Base-by-base conservation (phyloP, 495 filamentous ascomycete species). In the Entonaema liquescens region DNA sequence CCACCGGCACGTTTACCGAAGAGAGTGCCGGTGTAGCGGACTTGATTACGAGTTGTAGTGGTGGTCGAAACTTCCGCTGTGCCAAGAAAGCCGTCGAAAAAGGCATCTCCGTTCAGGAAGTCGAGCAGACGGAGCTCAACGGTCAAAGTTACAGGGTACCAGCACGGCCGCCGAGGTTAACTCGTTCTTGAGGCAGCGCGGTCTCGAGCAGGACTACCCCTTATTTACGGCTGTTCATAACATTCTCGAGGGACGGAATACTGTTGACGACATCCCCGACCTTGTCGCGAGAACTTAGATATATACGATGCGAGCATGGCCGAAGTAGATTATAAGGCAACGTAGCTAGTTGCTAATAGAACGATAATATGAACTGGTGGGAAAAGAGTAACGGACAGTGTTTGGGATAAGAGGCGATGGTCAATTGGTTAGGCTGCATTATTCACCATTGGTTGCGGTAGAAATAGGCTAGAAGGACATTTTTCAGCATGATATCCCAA, bases 61-160 rank as follows among this genome's bases (percentile, higher is more conserved):
- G 93, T 40, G 96, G 96, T 26, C 87, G 96, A 26, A 99, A 99
- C 79, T 95, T 93, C 85, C 89, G 92, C 55, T 98, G 94, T 77
- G 95, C 96, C 35, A 96, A 91, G 87, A 88, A 94, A 82, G 90
- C 90, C 13, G 87, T 97, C 29, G 87, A 95, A 86, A 86, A 90
- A 71, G 89, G 90, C 38, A 85, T 92, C 62, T 85, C 87, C 40
- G 91, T 99, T 49, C 89, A 90, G 64, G 92, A 98, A 82, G 86
- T 99, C 63, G 96, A 98, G 86, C 85, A 87, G 76, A 85, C 85
- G 42, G 94, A 97, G 80, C 84, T 99, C 67, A 99, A 99, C 77
- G 96, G 96, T 33, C 96, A 99, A 97, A 94, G 83, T 81, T 99
- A 70, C 96, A 98, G 79, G 96, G 96, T 17, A 97, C 92, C 5